phyloP scores from a whole-genome alignment of 179 eudicot genomes.

The Corrigiola litoralis region DNA sequence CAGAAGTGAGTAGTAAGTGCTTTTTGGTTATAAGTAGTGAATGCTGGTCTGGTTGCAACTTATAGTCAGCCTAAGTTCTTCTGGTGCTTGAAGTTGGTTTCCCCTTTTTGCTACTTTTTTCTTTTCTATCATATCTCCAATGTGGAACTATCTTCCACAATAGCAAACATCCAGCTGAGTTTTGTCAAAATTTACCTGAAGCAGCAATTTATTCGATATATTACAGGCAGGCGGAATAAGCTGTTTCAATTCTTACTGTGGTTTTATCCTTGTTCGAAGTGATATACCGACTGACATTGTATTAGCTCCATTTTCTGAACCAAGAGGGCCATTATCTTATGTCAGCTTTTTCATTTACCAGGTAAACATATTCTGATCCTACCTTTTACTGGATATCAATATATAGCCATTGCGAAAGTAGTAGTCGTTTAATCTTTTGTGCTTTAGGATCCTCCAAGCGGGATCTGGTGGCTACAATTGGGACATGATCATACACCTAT shows the following conservation, averaged over 20 bases:
- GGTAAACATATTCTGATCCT: background rate
- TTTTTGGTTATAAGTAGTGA: background rate
- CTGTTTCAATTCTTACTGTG: slow-evolving; percentile 10
- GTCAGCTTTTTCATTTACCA: slow-evolving; percentile 5
- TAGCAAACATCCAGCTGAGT: no score
- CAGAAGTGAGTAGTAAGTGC: slow-evolving; percentile 4
- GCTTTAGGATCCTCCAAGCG: background rate
- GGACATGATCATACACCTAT: background rate
- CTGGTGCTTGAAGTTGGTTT: no score
- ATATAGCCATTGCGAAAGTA: background rate
- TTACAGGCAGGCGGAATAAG: background rate
- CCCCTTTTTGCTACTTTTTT: no score
- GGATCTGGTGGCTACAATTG: slow-evolving; percentile 22
- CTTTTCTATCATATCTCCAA: no score
- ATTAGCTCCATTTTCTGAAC: background rate
- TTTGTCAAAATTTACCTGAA: no score
- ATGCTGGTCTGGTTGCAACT: no score
- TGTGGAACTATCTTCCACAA: no score
- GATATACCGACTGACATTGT: slow-evolving; percentile 11
- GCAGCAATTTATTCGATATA: background rate
- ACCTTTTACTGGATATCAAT: background rate
- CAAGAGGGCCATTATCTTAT: background rate
- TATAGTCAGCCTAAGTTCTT: no score
- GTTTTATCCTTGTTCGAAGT: slow-evolving; percentile 9
- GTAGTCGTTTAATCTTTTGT: background rate